Base-by-base conservation (phyloP, 2,329 filamentous ascomycete genomes). In the Beauveria pseudobassiana region DNA sequence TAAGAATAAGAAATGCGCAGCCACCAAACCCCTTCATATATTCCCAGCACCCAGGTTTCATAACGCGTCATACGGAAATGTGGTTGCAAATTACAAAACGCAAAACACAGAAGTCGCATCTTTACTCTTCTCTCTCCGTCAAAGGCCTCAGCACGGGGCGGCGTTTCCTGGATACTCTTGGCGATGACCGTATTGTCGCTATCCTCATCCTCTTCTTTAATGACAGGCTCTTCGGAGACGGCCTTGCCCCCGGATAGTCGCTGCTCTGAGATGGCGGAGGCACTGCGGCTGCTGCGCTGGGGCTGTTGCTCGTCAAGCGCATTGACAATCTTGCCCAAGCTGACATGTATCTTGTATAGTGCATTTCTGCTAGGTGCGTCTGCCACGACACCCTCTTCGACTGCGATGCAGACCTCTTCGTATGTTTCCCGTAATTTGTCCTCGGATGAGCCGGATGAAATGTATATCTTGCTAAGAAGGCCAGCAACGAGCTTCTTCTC, bases 401-500 rank as follows among this genome's bases (percentile, higher is more conserved):
- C 86, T 1, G 87, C 86, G 34, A 83, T 78, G 38, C 82, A 77
- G 52, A 88, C 76, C 52, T 84, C 78, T 38, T 80, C 77, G 72
- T 87, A 86, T 42, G 85, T 70, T 45, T 81, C 77, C 65, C 83
- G 77, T 63, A 87, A 76, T 67, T 83, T 84, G 24, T 82, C 78
- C 64, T 85, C 80, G 0, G 80, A 79, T 0, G 86, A 86, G 1
- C 87, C 79, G 0, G 90, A 82, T 1, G 88, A 87, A 53, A 98
- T 82, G 70, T 93, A 86, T 2, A 97, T 79, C 74, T 97, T 98
- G 66, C 86, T 86, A 1, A 98, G 82, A 53, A 97, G 83, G 0
- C 87, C 83, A 30, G 90, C 86, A 10, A 95, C 77, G 1, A 88
- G 82, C 72, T 96, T 97, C 76, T 90, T 91, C 74, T 97, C 93